Evolutionary conservation across 2,329 filamentous ascomycete genomes (phyloP), one percentile per base, ranked within the genome.

Genomic region (Geosmithia putterillii): DNA sequence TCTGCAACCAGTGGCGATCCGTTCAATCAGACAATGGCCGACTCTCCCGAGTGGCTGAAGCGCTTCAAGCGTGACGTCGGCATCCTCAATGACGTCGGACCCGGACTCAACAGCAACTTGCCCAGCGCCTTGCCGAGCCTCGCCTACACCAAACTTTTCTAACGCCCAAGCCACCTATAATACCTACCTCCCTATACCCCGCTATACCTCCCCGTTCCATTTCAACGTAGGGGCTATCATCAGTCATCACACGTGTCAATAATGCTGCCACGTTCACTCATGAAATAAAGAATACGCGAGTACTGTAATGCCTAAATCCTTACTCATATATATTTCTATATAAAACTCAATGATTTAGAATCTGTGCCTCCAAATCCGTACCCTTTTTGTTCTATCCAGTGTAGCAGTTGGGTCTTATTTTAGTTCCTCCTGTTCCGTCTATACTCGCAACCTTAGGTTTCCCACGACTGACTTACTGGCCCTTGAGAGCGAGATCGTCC

Each of bases 11-110:
- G 43, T 17, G 74, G 76, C 42, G 73, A 77, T 47, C 70, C 71
- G 3, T 75, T 72, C 67, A 76, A 77, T 49, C 69, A 73, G 48
- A 77, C 73, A 0, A 66, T 70, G 0, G 74, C 73, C 3, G 73
- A 77, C 49, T 75, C 76, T 44, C 63, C 60, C 1, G 72, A 76
- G 50, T 77, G 74, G 74, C 56, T 78, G 2, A 62, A 65, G 25
- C 66, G 71, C 28, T 77, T 78, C 55, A 77, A 77, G 51, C 65
- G 67, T 2, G 67, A 73, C 38, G 63, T 61, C 1, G 71, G 70
- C 14, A 66, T 77, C 21, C 53, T 43, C 15, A 23, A 46, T n/a
- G 40, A 45, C 18, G 10, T 19, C 5, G 40, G 40, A 4, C 44
- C 44, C 6, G 44, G 42, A 15, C 42, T 44, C 19, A 7, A 35